A percentile compares a stretch with the other conserved stretches of the same genome.
These are phyloP conservation scores for Amaranthus cruentus DNA, from an alignment of 148 eudicot species.

Conservation along the genomic window DNA sequence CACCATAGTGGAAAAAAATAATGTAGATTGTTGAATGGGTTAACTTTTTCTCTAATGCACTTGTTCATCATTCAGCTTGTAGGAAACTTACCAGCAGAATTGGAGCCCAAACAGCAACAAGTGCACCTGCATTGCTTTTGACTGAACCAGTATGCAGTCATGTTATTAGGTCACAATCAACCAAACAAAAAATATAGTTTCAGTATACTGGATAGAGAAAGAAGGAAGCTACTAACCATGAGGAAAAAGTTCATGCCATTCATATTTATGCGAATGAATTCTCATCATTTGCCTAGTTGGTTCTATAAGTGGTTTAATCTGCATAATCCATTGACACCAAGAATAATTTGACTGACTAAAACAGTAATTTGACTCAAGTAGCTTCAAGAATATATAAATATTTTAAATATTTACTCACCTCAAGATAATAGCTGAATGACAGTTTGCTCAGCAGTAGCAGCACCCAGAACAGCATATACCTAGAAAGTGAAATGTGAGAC, in stretches of 20 bases:
- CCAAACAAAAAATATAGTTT: neutral
- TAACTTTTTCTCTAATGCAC: neutral
- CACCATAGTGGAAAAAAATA: neutral
- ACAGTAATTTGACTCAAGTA: neutral
- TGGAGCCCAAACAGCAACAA: slow-evolving; percentile 95
- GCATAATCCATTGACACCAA: slow-evolving; percentile 28
- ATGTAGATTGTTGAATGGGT: neutral
- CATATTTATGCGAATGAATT: slow-evolving; percentile 54
- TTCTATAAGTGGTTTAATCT: slow-evolving; percentile 92
- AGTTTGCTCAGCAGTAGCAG: slow-evolving; percentile 81
- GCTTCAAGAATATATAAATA: neutral
- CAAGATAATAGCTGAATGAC: slow-evolving; percentile 86
- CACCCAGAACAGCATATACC: slow-evolving; percentile 91
- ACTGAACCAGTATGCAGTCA: slow-evolving; percentile 40
- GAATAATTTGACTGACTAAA: neutral
- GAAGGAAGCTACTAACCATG: slow-evolving; percentile 42
- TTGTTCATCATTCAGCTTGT: slow-evolving; percentile 1
- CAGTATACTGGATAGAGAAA: neutral
- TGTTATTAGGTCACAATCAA: slow-evolving; percentile 23
- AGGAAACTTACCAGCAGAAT: slow-evolving; percentile 66
- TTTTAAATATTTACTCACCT: slow-evolving; percentile 38
- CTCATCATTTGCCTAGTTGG: slow-evolving; percentile 86
- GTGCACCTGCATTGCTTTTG: slow-evolving; percentile 81
- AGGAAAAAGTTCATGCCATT: slow-evolving; percentile 87
- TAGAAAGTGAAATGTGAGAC: slow-evolving; percentile 19